Conservation (phyloP, 768 basidiomycete species). For the Russula vinacea region DNA sequence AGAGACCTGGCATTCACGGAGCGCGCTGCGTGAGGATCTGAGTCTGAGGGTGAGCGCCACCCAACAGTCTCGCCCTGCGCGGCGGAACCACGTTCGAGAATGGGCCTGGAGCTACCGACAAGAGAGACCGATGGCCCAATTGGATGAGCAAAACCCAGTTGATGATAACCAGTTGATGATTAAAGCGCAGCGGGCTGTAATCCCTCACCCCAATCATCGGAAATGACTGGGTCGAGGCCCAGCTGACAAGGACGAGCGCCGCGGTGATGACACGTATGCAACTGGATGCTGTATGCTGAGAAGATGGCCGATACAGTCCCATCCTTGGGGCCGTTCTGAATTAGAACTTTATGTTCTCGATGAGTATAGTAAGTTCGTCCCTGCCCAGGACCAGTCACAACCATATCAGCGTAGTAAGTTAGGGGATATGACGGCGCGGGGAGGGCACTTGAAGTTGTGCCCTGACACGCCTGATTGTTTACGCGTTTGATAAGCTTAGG, state of each 20-base stretch:
- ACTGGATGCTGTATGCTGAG: not conserved
- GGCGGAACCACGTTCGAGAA: slow-evolving; percentile 1
- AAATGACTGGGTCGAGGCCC: not conserved
- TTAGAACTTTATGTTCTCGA: not conserved
- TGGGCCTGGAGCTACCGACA: slow-evolving; percentile 7
- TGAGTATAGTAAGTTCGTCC: not conserved
- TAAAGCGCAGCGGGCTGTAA: slow-evolving; percentile 14
- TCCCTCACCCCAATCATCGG: slow-evolving; percentile 10
- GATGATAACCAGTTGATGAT: not conserved
- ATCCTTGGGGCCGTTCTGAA: not conserved
- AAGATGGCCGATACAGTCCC: not conserved
- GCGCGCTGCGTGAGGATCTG: not conserved
- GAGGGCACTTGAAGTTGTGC: not conserved
- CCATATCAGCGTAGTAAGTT: not conserved
- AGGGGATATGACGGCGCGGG: not conserved
- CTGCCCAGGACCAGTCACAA: not conserved
- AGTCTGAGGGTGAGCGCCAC: not conserved
- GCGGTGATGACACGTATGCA: slow-evolving; percentile 16
- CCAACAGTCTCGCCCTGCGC: slow-evolving; percentile 1
- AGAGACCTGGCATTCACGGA: too few relatives aligned
- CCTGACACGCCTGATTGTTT: slow-evolving; percentile 1
- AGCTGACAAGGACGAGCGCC: not conserved
- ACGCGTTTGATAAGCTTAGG: not conserved
- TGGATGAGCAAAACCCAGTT: not conserved
- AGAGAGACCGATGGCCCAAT: not conserved